Base-by-base conservation (phyloP, 257 asterid genomes). In the Paulownia fortunei region DNA sequence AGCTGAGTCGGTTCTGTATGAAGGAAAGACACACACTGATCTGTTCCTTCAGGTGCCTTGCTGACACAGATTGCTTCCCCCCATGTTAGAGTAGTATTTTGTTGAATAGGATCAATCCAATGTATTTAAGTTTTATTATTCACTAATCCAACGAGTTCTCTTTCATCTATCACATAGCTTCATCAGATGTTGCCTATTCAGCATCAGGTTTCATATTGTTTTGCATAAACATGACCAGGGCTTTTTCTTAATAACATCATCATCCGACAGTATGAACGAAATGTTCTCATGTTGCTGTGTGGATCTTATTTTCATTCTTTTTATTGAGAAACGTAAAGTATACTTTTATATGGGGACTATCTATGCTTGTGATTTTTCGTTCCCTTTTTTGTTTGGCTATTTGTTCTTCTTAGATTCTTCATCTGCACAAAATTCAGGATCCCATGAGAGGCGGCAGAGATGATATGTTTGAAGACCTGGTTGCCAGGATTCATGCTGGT, bases 401-500 rank as follows among this genome's bases (percentile, higher is more conserved):
- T 24, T 74, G 51, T 63, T 26, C 47, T 19, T 47, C 46, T 60
- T 41, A 75, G 37, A 49, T 69, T 27, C 8, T 80, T 72, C 26
- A 32, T 55, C 21, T 79, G 74, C 42, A 67, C 8, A 70, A 36
- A 67, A n/a, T 36, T 63, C 80, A 95, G 99, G 99, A 95, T 80
- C 99, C 99, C 8, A 93, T 93, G 99, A 90, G 99, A 87, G 99
- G 99, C 5, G 98, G 99, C 8, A 85, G 52, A 76, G 98, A 95
- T 67, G 88, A 84, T 0, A 61, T 91, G 94, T 87, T 91, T 60
- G 94, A 91, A 83, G 98, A 95, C 85, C 64, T 95, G 78, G 86
- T 90, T 30, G 81, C 83, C 1, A 73, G 74, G 80, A 87, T 95
- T 77, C 97, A 91, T 86, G 86, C 90, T 18, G 98, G 90, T 59